Base-by-base conservation (phyloP, 1,139 yeast species). In the Yamadazyma atlantica region DNA sequence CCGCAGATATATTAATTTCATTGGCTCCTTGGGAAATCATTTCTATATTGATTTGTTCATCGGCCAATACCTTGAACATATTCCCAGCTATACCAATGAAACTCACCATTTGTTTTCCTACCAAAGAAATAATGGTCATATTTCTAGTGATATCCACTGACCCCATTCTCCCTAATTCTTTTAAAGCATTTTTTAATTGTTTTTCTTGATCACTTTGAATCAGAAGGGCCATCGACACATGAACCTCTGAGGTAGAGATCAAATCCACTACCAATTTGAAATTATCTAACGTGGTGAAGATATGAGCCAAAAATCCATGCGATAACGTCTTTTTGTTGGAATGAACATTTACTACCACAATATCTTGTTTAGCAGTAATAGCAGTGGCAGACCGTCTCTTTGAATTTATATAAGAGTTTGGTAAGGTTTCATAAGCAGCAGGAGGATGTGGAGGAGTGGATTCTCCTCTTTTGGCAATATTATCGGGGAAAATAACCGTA, bases 1-100 rank as follows among this genome's bases (percentile, higher is more conserved):
- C 98, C 44, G 97, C 95, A 28, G 96, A 86, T 39, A 92, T 92
- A 61, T 92, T 92, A 53, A 92, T 92, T 64, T 92, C 98, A 57
- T 92, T 90, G 24, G 98, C 97, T 50, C 98, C 98, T 71, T 92
- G 98, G 40, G 90, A 80, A 57, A 92, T 92, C 98, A 92, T 92
- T 62, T 92, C 98, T 52, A 92, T 89, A 64, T 92, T 92, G 54
- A 92, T 85, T 39, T 78, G 79, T 53, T 92, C 96, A 55, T 87
- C 94, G 4, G 97, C 97, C 52, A 92, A 70, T 2, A 95, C 88
- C 49, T 90, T 83, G 66, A 92, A 92, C 97, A 92, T 92, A 49
- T 88, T 84, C 32, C 97, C 97, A 0, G 98, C 98, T 56, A 89
- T 90, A 58, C 98, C 98, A 46, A 92, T 86, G 57, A 85, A 79